Percentiles rank a stretch among this genome's conserved stretches.
phyloP scores from a whole-genome alignment of 192 early-diverging fungal genomes.

The Rhizoclosmatium globosum region DNA sequence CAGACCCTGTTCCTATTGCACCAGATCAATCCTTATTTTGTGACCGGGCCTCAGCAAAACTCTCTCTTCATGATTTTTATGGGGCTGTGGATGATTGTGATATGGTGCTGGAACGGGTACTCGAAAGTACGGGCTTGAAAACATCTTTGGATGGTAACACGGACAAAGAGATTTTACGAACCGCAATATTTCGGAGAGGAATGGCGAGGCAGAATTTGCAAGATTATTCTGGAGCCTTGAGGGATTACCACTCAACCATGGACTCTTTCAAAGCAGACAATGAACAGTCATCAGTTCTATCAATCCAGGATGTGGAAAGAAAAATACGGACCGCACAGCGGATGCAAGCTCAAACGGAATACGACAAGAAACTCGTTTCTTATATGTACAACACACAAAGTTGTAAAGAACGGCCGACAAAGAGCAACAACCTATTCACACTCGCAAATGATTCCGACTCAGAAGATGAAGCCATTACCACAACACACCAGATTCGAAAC shows the following conservation, averaged over 20 bases:
- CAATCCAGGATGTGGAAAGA: not conserved
- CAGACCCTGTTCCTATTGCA: conserved; percentile 7
- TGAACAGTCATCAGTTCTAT: not conserved
- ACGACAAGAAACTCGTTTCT: too few species aligned
- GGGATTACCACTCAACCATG: not conserved
- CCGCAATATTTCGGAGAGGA: not conserved
- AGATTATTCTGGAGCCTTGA: not conserved
- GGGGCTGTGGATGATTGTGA: conserved; percentile 20
- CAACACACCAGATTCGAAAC: not conserved
- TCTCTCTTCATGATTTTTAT: not conserved
- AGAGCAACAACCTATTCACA: not conserved
- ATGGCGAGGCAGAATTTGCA: not conserved
- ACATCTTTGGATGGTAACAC: not conserved
- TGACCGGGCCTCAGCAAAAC: not conserved
- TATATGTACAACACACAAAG: not conserved
- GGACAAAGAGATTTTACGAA: not conserved
- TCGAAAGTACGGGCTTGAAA: not conserved
- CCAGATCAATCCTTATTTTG: not conserved
- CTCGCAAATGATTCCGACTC: not conserved
- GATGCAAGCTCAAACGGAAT: not conserved
- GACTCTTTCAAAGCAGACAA: not conserved
- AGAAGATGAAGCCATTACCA: not conserved
- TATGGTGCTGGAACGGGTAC: conserved; percentile 6
- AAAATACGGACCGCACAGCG: not conserved
- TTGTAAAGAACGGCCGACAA: not conserved